These are phyloP conservation scores for Hymenoscyphus occultus DNA, from an alignment of 2,329 filamentous ascomycete genomes.

Conservation along the genomic window DNA sequence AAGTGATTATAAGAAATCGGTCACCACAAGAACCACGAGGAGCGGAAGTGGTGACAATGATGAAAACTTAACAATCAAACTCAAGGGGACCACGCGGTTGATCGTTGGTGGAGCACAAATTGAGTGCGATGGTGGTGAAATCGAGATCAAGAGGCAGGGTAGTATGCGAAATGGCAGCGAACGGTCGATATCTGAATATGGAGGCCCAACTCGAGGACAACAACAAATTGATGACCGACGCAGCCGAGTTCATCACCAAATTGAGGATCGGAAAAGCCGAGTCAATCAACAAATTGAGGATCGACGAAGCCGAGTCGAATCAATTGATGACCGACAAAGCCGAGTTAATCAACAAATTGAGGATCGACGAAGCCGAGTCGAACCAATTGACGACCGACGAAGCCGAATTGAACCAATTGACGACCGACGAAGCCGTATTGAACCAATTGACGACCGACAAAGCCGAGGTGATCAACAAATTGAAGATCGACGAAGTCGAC, in stretches of 20 bases:
- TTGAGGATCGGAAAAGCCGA: no score
- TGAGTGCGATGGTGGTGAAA: conserved; percentile 59
- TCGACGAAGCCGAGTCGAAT: no score
- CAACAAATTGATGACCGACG: conserved; percentile 26
- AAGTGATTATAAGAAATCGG: conserved; percentile 60
- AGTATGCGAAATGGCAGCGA: conserved; percentile 48
- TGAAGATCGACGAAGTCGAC: no score
- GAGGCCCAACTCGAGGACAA: conserved; percentile 10
- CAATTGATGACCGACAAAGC: no score
- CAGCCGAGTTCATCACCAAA: conserved; percentile 7
- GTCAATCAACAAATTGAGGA: no score
- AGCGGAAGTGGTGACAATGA: conserved; percentile 48
- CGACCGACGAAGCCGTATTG: no score
- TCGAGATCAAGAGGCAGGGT: conserved; percentile 49
- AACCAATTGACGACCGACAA: no score
- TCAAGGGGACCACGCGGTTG: conserved; percentile 54
- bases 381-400: no score
- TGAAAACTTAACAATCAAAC: conserved; percentile 60
- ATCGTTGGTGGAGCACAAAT: conserved; percentile 57
- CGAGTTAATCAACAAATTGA: no score
- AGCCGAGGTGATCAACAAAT: no score
- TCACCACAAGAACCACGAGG: conserved; percentile 57
- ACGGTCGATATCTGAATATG: conserved; percentile 42
- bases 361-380: no score
- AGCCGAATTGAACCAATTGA: no score